Evolutionary conservation across 2,329 filamentous ascomycete species (phyloP).

Genomic region (Microdochium trichocladiopsis): DNA sequence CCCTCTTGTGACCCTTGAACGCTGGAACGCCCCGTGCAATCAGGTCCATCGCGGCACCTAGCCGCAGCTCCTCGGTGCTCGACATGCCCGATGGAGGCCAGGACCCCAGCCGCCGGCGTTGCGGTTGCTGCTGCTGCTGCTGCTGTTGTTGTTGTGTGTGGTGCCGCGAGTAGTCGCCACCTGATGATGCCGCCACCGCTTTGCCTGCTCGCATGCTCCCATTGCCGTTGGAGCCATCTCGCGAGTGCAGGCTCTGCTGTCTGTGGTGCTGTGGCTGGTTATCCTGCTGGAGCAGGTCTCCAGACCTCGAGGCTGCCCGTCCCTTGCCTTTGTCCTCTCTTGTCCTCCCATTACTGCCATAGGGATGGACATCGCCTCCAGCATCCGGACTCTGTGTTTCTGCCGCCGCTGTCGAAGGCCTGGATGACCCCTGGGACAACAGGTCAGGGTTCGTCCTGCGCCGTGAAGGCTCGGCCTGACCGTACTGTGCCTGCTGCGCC

Average conservation of each 20-base stretch:
- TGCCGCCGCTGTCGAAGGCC: neutral
- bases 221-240: neutral
- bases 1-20: slow-evolving; percentile 45
- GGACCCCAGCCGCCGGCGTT: slow-evolving; percentile 26
- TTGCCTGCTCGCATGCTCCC: neutral
- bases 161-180: too few species aligned
- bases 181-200: neutral
- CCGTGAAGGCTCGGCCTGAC: neutral
- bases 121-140: neutral
- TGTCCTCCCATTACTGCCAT: neutral
- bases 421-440: neutral
- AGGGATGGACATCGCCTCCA: neutral
- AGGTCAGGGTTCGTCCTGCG: neutral
- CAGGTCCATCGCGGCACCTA: slow-evolving; percentile 47
- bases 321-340: neutral
- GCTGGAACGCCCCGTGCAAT: slow-evolving; percentile 51
- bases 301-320: neutral
- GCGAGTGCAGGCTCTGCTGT: neutral
- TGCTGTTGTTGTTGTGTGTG: slow-evolving; percentile 14
- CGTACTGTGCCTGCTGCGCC: neutral
- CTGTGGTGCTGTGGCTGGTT: neutral
- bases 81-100: slow-evolving; percentile 52
- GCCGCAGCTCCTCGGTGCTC: slow-evolving; percentile 40
- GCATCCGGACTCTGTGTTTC: neutral
- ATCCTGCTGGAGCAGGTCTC: neutral